Evolutionary conservation across 2,329 filamentous ascomycete genomes (phyloP).

Genomic region (Phyllosticta citriasiana): DNA sequence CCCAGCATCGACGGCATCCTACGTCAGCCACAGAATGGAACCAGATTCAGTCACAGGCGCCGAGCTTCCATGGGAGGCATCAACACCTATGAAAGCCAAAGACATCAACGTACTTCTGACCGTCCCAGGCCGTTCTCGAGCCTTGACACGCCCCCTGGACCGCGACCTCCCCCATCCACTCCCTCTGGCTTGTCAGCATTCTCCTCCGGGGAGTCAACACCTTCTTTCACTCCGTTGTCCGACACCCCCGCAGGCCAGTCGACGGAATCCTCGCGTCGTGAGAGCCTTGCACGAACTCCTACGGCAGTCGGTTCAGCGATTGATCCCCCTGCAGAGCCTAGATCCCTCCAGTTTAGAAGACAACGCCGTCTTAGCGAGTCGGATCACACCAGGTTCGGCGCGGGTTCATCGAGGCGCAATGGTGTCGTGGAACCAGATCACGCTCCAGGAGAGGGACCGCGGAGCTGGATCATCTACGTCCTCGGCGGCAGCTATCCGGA

Average conservation of each 20-base stretch:
- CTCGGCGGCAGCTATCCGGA: constrained; percentile 60
- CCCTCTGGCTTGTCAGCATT: constrained; percentile 46
- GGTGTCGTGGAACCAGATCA: constrained; percentile 50
- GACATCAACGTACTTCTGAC: constrained; percentile 39
- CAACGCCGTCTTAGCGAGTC: constrained; percentile 50
- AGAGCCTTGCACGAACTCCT: constrained; percentile 27
- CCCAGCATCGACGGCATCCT: constrained; percentile 41
- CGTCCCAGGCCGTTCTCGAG: constrained; percentile 33
- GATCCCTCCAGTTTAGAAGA: constrained; percentile 26
- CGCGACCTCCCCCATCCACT: constrained; percentile 53
- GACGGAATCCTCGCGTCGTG: constrained; percentile 27
- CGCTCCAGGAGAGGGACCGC: constrained; percentile 47
- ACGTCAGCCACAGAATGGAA: constrained; percentile 44
- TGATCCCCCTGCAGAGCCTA: constrained; percentile 32
- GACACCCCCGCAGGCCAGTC: constrained; percentile 27
- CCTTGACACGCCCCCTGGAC: constrained; percentile 46
- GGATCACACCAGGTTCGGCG: constrained; percentile 51
- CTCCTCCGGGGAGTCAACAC: constrained; percentile 41
- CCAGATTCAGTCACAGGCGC: constrained; percentile 44
- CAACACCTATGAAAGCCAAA: constrained; percentile 41
- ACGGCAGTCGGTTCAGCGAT: constrained; percentile 27
- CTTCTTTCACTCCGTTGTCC: constrained; percentile 21
- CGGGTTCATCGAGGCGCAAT: constrained; percentile 52
- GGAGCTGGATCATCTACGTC: constrained; percentile 65
- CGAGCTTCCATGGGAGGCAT: constrained; percentile 46